phyloP scores from a whole-genome alignment of 176 grass and related monocot species.

The Phragmites australis region DNA sequence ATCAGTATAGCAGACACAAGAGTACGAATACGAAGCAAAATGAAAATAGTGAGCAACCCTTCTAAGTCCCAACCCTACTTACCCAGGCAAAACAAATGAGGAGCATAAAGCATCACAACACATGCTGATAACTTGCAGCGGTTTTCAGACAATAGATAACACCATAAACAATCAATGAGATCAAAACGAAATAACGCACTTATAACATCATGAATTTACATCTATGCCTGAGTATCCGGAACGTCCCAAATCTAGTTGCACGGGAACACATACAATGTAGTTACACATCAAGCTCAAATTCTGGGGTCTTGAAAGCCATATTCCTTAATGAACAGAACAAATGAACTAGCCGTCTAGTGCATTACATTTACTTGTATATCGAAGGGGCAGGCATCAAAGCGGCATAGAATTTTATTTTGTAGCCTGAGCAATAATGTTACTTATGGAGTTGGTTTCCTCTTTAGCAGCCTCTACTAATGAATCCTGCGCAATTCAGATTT shows the following conservation, averaged over 20 bases:
- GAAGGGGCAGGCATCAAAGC: neutral
- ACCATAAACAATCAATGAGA: neutral
- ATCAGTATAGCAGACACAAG: no score
- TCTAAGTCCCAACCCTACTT: neutral
- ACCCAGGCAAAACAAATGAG: neutral
- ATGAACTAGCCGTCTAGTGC: slow-evolving; percentile 32
- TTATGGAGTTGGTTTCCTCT: slow-evolving; percentile 79
- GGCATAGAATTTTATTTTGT: slow-evolving; percentile 50
- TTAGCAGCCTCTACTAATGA: slow-evolving; percentile 83
- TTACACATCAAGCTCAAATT: slow-evolving; percentile 26
- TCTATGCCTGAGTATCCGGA: neutral
- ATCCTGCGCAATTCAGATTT: slow-evolving; percentile 40
- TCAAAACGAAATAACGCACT: neutral
- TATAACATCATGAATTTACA: slow-evolving; percentile 25
- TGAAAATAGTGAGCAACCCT: no score
- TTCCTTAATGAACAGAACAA: slow-evolving; percentile 25
- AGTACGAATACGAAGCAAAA: no score
- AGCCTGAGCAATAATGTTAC: slow-evolving; percentile 81
- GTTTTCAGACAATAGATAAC: neutral
- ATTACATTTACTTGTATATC: slow-evolving; percentile 35
- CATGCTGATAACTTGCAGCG: neutral
- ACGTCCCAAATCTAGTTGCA: neutral
- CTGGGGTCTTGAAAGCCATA: neutral
- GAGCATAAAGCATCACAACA: neutral
- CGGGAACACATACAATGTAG: slow-evolving; percentile 27